Base-by-base conservation (phyloP, 2,329 filamentous ascomycete genomes). In the Ophiocordyceps unilateralis region DNA sequence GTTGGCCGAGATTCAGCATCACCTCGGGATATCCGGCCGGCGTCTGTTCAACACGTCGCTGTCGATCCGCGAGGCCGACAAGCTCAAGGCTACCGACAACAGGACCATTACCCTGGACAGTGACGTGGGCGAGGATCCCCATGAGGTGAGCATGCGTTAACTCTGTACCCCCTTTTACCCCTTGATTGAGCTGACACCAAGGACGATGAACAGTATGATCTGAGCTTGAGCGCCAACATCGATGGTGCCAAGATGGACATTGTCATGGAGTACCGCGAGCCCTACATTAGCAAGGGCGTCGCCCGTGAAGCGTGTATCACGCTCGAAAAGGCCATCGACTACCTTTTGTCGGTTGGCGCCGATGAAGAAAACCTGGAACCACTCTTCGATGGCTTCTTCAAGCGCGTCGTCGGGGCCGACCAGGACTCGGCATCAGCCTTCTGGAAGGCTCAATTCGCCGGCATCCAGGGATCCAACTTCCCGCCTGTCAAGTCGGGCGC, bases 1-100 rank as follows among this genome's bases (percentile, higher is more conserved):
- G 2, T 55, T 69, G 19, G 65, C 66, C 5, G 61, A 63, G 40
- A 65, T 70, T 11, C 66, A 69, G 43, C 56, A 56, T 26, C 53
- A 52, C 12, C 41, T 60, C 7, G 47, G 49, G 11, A 44, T 53
- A 1, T 54, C 47, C 2, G 48, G 44, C 1, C 43, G 43, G 10
- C 42, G 44, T 4, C 34, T 60, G 9, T 61, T 61, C 47, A 60
- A 61, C 45, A 58, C 52, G 6, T 50, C 54, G 1, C 50, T 61
- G 7, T 60, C 58, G 0, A 55, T 58, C 40, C 57, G 59, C 39
- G 52, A 50, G 17, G 43, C 39, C 15, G 42, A 37, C 20, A 44
- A 42, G 34, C n/a, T 17, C 19, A 32, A 38, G 37, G 23, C 30
- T 5, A 38, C 15, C 5, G 15, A 11, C 1, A 19, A 32, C 7